Percentiles rank a stretch among this genome's conserved stretches.
These are phyloP conservation scores for Fistulinella prunicolor DNA, from an alignment of 768 basidiomycete species.

Conservation along the genomic window DNA sequence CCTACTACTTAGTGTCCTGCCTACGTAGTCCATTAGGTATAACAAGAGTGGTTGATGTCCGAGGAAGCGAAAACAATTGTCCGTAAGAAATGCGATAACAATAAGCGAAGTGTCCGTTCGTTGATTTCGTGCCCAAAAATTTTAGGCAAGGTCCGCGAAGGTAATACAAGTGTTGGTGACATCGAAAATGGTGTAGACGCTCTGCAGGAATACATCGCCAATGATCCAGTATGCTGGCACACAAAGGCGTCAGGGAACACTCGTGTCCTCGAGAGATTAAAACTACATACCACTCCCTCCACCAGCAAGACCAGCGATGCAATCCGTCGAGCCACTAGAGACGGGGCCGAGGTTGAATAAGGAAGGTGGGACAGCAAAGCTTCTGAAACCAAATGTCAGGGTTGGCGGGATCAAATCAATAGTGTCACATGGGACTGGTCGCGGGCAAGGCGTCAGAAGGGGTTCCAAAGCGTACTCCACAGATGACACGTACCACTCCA, in stretches of 20 bases:
- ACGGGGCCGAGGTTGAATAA: conserved; percentile 44
- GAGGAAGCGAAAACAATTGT: conserved; percentile 2
- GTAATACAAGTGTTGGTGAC: conserved; percentile 35
- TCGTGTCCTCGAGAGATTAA: neutral
- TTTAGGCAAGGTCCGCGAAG: conserved; percentile 36
- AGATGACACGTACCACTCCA: conserved; percentile 33
- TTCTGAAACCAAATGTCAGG: conserved; percentile 39
- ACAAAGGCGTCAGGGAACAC: neutral
- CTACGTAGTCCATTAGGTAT: neutral
- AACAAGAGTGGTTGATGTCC: neutral
- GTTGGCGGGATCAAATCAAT: conserved; percentile 26
- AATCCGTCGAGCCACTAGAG: conserved; percentile 29
- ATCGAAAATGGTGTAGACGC: conserved; percentile 33
- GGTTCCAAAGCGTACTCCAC: neutral
- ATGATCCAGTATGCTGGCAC: conserved; percentile 31
- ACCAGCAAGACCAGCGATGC: conserved; percentile 37
- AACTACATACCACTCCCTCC: conserved; percentile 21
- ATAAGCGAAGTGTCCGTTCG: neutral
- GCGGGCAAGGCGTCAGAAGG: conserved; percentile 1
- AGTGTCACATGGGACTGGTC: conserved; percentile 32
- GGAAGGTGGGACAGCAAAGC: conserved; percentile 35
- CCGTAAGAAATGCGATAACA: neutral
- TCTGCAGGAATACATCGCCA: conserved; percentile 35
- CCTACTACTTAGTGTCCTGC: neutral
- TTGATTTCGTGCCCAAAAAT: neutral